Percentiles rank a stretch among this genome's conserved stretches.
Evolutionary conservation across 2,329 filamentous ascomycete species (phyloP).

Genomic region (Xylariaceae sp.): DNA sequence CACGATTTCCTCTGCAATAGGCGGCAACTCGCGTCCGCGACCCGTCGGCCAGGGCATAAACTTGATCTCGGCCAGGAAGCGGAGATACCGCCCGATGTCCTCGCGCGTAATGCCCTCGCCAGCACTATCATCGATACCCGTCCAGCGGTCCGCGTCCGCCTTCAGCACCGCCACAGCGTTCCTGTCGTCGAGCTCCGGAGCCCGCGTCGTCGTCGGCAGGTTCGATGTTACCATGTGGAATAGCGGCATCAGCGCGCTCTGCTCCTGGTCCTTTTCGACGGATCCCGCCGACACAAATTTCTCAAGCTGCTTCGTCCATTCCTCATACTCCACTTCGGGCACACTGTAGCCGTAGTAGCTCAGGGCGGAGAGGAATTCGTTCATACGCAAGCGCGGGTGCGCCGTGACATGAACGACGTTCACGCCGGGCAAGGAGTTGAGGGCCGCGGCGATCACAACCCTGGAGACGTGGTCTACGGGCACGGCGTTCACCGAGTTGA

Average conservation of each 20-base stretch:
- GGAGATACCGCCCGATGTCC: background rate
- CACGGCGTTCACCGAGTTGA: conserved; percentile 85
- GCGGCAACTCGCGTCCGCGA: background rate
- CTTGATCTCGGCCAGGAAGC: background rate
- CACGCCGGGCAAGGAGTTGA: conserved; percentile 53
- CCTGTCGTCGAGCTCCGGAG: conserved; percentile 68
- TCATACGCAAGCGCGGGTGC: conserved; percentile 74
- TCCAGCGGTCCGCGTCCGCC: conserved; percentile 49
- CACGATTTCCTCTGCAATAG: background rate
- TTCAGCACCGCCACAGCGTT: conserved; percentile 67
- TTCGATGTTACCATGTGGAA: conserved; percentile 69
- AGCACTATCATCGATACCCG: conserved; percentile 12
- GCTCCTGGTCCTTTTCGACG: conserved; percentile 54
- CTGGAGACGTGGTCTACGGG: conserved; percentile 79
- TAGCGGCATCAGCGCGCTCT: conserved; percentile 69
- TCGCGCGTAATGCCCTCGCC: background rate
- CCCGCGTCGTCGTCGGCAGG: conserved; percentile 64
- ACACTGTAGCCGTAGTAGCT: conserved; percentile 69
- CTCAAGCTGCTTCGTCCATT: conserved; percentile 66
- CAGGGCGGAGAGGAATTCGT: conserved; percentile 68
- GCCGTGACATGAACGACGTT: conserved; percentile 74
- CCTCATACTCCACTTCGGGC: conserved; percentile 61
- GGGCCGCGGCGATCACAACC: conserved; percentile 70
- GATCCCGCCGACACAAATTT: conserved; percentile 58
- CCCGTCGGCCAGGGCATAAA: background rate